Evolutionary conservation across 2,329 filamentous ascomycete species (phyloP), one percentile per base, ranked within the genome.

Genomic region (Trichoderma asperellum): DNA sequence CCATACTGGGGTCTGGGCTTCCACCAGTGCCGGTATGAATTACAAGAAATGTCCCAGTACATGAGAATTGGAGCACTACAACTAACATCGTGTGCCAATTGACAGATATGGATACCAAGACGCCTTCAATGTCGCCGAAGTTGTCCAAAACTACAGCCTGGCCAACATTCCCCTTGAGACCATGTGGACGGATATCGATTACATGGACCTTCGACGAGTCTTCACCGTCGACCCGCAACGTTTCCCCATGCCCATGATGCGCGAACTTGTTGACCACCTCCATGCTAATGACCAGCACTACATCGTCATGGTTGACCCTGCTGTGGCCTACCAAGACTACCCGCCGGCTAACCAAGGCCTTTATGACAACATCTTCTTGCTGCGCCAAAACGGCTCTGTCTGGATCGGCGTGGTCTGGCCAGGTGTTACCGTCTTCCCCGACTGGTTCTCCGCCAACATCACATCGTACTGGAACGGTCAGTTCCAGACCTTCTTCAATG

Each of bases 1-100:
- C 89, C 92, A 73, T 96, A 96, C 80, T 95, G 88, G 84, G 88
- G 90, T 0, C 88, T 96, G 70, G 93, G 93, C 0, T 95, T 86
- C 76, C 93, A 96, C 73, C 92, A 96, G 77, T 95, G 92, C 74
- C 74, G 76, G 64, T 78, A 88, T 37, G 71, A 35, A 24, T 5
- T 21, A 62, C 18, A 11, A 35, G 2, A 7, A 1, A 37, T 8
- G 18, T 5, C n/a, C n/a, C 32, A n/a, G 10, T n/a, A 14, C 11
- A 18, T 34, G 24, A 32, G 16, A 14, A 24, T 49, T 34, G 10
- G 10, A 34, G n/a, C 40, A n/a, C 18, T 11, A 24, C 1, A 37
- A 34, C 60, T 63, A 5, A 55, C 47, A 18, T 21, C 14, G n/a
- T 43, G 12, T 21, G n/a, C 6, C 35, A 32, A 2, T 10, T 10